A percentile compares a stretch with the other conserved stretches of the same genome.
These are phyloP conservation scores for Dillenia suffruticosa DNA, from an alignment of 164 flowering plant genomes.

Conservation along the genomic window DNA sequence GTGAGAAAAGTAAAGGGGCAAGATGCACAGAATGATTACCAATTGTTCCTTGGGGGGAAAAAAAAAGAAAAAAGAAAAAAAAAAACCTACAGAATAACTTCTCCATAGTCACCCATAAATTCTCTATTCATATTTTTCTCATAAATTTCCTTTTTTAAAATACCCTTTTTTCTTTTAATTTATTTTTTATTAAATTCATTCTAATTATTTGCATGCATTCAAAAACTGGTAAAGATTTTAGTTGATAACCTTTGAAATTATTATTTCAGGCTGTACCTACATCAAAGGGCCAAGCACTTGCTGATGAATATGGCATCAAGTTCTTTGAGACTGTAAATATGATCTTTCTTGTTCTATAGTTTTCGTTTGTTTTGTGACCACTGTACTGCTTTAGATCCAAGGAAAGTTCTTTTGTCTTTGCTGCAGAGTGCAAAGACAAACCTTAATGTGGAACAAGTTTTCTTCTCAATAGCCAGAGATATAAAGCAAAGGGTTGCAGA, in stretches of 20 bases:
- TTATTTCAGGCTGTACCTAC: conserved; percentile 68
- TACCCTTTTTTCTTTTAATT: neutral
- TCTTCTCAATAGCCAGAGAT: conserved; percentile 81
- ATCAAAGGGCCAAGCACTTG: conserved; percentile 82
- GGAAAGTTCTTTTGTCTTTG: conserved; percentile 7
- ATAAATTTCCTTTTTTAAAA: neutral
- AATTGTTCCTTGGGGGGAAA: too few species aligned
- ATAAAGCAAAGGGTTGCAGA: conserved; percentile 81
- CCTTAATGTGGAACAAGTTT: conserved; percentile 74
- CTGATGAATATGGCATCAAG: conserved; percentile 78
- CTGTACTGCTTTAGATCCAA: neutral
- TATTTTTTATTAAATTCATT: neutral
- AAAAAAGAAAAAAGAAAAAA: too few species aligned
- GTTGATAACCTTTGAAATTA: neutral
- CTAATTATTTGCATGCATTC: neutral
- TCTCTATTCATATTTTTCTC: conserved; percentile 2
- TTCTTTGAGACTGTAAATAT: conserved; percentile 74
- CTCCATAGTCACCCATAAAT: too few species aligned
- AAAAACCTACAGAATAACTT: too few species aligned
- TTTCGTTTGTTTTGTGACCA: neutral
- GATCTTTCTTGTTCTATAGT: neutral
- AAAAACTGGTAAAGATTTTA: neutral
- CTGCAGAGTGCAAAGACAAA: conserved; percentile 83
- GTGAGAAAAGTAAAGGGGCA: too few species aligned
- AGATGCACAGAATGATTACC: too few species aligned